A percentile compares a stretch with the other conserved stretches of the same genome.
phyloP scores from a whole-genome alignment of 306 rosid genomes.

The Cicer cuneatum region DNA sequence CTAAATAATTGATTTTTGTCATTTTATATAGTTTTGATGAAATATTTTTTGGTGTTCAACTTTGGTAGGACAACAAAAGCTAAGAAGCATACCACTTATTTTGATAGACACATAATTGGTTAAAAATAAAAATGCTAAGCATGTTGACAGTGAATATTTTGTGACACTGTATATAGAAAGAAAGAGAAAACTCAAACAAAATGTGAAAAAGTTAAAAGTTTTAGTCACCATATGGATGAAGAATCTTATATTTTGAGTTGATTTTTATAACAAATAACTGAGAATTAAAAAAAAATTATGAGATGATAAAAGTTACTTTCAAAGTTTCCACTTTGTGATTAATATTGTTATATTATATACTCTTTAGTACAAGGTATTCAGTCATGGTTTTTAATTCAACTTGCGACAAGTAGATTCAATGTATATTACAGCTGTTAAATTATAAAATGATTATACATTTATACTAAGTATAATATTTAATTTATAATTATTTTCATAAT shows the following conservation, averaged over 20 bases:
- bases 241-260: constrained; percentile 9
- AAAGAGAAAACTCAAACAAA: background rate
- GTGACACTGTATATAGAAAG: background rate
- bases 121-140: background rate
- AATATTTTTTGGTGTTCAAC: constrained; percentile 3
- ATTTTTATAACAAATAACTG: constrained; percentile 6
- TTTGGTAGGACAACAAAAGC: background rate
- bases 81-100: background rate
- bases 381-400: constrained; percentile 1
- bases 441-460: background rate
- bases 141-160: background rate
- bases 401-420: background rate
- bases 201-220: background rate
- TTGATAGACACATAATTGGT: constrained; percentile 11
- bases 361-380: background rate
- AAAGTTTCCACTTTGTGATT: background rate
- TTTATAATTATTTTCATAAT: no score
- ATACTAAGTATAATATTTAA: no score
- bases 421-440: background rate
- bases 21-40: constrained; percentile 16
- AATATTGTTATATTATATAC: background rate
- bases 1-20: constrained; percentile 32
- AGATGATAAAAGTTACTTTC: background rate
- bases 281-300: background rate
- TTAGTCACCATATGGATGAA: background rate